A percentile compares a stretch with the other conserved stretches of the same genome.
phyloP scores from a whole-genome alignment of 176 grass and related monocot species.

The Pontederia crassipes region DNA sequence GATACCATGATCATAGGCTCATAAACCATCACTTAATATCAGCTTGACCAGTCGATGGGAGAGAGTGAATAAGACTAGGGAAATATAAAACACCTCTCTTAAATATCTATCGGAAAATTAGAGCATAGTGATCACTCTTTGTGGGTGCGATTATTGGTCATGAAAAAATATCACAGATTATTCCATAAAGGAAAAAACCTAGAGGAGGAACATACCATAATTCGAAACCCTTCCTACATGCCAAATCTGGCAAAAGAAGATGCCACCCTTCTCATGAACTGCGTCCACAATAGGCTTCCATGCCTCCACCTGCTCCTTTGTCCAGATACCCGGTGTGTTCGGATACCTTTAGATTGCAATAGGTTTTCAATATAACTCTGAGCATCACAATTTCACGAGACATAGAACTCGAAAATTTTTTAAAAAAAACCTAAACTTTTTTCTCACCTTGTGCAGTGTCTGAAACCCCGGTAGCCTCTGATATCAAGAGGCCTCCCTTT shows the following conservation, averaged over 20 bases:
- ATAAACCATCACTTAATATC: too few species aligned
- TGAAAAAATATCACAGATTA: too few species aligned
- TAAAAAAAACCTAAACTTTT: not conserved
- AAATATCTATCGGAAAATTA: too few species aligned
- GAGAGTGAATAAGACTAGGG: too few species aligned
- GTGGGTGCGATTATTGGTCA: too few species aligned
- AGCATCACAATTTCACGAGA: not conserved
- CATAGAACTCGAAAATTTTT: not conserved
- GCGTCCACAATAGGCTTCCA: conserved; percentile 28
- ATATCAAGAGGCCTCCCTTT: conserved; percentile 22
- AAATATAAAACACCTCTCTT: too few species aligned
- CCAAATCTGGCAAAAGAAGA: conserved; percentile 33
- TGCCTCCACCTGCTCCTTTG: conserved; percentile 25
- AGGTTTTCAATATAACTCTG: not conserved
- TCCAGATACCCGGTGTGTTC: conserved; percentile 9
- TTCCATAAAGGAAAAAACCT: not conserved
- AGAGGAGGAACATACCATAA: conserved; percentile 7
- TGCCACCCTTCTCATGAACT: conserved; percentile 27
- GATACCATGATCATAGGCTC: too few species aligned
- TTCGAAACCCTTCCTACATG: conserved; percentile 20
- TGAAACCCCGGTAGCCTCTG: conserved; percentile 24
- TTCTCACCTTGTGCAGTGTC: conserved; percentile 19
- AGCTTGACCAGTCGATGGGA: too few species aligned
- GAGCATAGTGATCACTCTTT: too few species aligned
- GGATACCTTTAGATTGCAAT: conserved; percentile 5